Evolutionary conservation across 768 basidiomycete genomes (phyloP).

Genomic region (Porpolomopsis calyptriformis): DNA sequence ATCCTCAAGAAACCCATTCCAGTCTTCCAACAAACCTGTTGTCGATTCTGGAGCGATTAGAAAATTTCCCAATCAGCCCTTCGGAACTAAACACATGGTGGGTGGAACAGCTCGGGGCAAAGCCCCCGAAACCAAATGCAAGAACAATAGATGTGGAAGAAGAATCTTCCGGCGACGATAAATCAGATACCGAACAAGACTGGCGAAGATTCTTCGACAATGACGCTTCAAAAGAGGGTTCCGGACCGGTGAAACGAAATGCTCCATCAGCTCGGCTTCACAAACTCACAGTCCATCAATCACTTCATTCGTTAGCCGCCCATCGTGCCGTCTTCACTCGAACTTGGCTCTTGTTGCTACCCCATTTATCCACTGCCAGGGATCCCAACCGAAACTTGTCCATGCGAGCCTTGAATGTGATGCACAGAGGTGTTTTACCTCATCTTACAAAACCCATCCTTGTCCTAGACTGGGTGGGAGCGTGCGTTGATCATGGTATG

Average conservation of each 20-base stretch:
- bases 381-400: slow-evolving; percentile 33
- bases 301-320: slow-evolving; percentile 62
- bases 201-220: slow-evolving; percentile 85
- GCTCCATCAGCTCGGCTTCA: slow-evolving; percentile 40
- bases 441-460: slow-evolving; percentile 67
- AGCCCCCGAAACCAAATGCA: slow-evolving; percentile 41
- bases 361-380: slow-evolving; percentile 36
- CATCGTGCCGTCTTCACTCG: slow-evolving; percentile 75
- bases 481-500: slow-evolving; percentile 73
- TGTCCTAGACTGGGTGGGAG: slow-evolving; percentile 88
- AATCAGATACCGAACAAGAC: slow-evolving; percentile 39
- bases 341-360: slow-evolving; percentile 68
- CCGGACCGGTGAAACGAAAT: slow-evolving; percentile 24
- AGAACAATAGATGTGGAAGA: slow-evolving; percentile 27
- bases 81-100: slow-evolving; percentile 71
- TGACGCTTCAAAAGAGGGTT: slow-evolving; percentile 26
- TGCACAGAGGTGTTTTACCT: slow-evolving; percentile 78
- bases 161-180: slow-evolving; percentile 15
- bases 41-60: slow-evolving; percentile 53
- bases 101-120: slow-evolving; percentile 54
- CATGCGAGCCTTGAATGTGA: slow-evolving; percentile 56
- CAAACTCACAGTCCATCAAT: slow-evolving; percentile 64
- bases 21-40: slow-evolving; percentile 40
- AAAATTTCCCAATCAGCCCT: slow-evolving; percentile 61
- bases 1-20: slow-evolving; percentile 20